Evolutionary conservation across 352 stramenopile species (phyloP), one percentile per base, ranked within the genome.

Genomic region (Globisporangium okanoganense): DNA sequence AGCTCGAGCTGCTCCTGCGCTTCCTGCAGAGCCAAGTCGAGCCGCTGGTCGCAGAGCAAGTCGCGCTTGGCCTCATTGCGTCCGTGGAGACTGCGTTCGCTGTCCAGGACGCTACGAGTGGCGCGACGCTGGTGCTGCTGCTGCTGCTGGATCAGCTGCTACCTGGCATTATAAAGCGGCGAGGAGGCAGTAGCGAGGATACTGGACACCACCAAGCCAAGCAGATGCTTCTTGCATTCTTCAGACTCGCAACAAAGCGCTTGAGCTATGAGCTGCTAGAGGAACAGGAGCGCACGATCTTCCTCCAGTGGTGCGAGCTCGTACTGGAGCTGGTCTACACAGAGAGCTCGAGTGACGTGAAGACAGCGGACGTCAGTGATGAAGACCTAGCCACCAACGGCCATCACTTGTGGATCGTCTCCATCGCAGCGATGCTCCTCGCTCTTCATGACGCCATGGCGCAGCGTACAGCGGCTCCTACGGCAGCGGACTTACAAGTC

Each of bases 401-500:
- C 13, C 35, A 9, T 4, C 14, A 20, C 25, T 35, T 4, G 10
- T 50, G 27, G 7, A 9, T 54, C 16, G 8, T 40, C 14, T 24
- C 43, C n/a, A 44, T 66, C 7, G 61, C 53, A 4, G 20, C 40
- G 43, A 35, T 60, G 27, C 45, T 70, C 3, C 44, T 70, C 25
- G 44, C 50, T 41, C 64, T 70, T 14, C 64, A 70, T 31, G 41
- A 65, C 18, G 22, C 52, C 2, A 31, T 45, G 12, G 20, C 41
- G 2, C n/a, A 57, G 53, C 24, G 27, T 8, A 36, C n/a, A 6
- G 18, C 12, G 2, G 20, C 36, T 18, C 49, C 36, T 3, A 25
- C 6, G 0, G 35, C 44, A 36, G 64, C 35, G 2, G 38, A 73
- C 20, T 72, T 85, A n/a, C 78, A 80, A 54, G 61, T 73, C 10